Evolutionary conservation across 371 early-diverging fungal species (phyloP).

Genomic region (Haplosporangium sp.): DNA sequence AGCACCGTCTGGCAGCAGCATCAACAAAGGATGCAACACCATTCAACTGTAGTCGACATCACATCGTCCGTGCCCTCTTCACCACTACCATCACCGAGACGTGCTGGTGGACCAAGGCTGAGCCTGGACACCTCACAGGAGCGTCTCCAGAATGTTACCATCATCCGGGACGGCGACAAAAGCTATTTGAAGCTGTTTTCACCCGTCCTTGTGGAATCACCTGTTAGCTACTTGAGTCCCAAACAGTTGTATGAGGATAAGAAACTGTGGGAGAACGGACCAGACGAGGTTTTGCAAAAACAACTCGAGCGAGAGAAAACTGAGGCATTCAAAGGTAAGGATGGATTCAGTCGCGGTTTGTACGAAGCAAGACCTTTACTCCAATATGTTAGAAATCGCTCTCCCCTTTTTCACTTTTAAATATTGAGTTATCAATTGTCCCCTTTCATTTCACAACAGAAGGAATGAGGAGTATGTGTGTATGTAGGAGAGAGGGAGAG

Average conservation of each 20-base stretch:
- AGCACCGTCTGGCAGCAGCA: conserved; percentile 38
- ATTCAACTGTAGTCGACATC: conserved; percentile 4
- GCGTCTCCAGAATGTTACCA: conserved; percentile 25
- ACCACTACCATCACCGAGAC: conserved; percentile 10
- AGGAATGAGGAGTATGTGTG: not conserved
- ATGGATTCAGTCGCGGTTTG: not conserved
- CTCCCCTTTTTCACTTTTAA: not conserved
- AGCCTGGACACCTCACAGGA: conserved; percentile 47
- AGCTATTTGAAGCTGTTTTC: conserved; percentile 45
- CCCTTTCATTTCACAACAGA: no score
- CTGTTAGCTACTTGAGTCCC: conserved; percentile 39
- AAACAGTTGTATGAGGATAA: conserved; percentile 31
- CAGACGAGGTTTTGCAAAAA: conserved; percentile 38
- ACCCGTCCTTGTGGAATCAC: conserved; percentile 40
- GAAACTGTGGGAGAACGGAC: conserved; percentile 49
- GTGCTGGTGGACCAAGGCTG: conserved; percentile 26
- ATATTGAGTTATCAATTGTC: no score
- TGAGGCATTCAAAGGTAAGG: conserved; percentile 35
- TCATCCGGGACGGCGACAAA: conserved; percentile 29
- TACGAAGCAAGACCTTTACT: no score
- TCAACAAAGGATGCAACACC: conserved; percentile 23
- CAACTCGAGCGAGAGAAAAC: conserved; percentile 35
- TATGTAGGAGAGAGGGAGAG: no score
- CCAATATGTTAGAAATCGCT: no score
- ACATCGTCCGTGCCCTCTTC: conserved; percentile 1